A percentile compares a stretch with the other conserved stretches of the same genome.
phyloP scores from a whole-genome alignment of 2,329 filamentous ascomycete species.

The Monilinia aucupariae region DNA sequence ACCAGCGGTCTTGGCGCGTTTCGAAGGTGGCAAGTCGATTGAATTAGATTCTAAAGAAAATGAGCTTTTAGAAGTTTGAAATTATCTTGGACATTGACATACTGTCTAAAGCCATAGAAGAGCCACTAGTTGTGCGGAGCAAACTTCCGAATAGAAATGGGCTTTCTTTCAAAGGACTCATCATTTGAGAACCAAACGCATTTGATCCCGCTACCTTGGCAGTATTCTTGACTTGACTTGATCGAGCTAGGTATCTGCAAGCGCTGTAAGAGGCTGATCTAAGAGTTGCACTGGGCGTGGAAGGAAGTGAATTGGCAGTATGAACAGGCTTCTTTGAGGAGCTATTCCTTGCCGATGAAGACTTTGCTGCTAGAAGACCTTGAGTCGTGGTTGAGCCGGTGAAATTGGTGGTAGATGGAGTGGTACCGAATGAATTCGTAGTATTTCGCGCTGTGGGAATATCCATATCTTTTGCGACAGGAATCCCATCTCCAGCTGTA shows the following conservation, averaged over 20 bases:
- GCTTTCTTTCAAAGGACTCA: neutral
- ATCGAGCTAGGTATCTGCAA: too few relatives aligned
- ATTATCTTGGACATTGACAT: neutral
- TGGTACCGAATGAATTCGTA: neutral
- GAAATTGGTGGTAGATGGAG: neutral
- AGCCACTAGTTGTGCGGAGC: neutral
- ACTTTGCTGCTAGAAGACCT: neutral
- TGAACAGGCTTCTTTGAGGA: neutral
- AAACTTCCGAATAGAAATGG: neutral
- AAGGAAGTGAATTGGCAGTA: neutral
- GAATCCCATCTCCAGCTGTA: neutral
- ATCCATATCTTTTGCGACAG: neutral
- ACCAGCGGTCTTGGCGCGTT: neutral
- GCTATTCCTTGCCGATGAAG: neutral
- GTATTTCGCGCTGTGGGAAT: neutral
- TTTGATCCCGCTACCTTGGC: neutral
- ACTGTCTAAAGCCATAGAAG: neutral
- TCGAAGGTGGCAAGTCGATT: neutral
- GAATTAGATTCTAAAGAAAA: neutral
- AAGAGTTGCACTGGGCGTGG: neutral
- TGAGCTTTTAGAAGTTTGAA: neutral
- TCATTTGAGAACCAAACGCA: neutral
- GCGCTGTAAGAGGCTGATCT: too few relatives aligned
- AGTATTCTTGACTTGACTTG: neutral
- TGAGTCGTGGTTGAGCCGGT: neutral